Evolutionary conservation across 2,329 filamentous ascomycete genomes (phyloP).

Genomic region (Phaeosphaeriaceae sp.): DNA sequence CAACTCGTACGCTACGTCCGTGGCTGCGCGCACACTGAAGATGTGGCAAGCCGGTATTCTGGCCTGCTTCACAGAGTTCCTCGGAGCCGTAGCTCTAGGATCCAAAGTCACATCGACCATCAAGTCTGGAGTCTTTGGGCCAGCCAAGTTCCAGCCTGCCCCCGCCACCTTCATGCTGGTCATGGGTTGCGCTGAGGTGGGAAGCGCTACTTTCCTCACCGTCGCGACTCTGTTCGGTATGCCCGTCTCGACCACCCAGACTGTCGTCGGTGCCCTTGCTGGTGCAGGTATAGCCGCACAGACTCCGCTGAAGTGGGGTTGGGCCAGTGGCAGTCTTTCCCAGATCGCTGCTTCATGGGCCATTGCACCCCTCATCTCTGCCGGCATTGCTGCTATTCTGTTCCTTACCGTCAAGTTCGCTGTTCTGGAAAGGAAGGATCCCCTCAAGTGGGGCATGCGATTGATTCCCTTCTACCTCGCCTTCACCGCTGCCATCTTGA

Average conservation of each 20-base stretch:
- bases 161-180: conserved; percentile 64
- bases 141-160: conserved; percentile 53
- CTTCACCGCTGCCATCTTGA: conserved; percentile 56
- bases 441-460: conserved; percentile 57
- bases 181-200: conserved; percentile 62
- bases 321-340: conserved; percentile 17
- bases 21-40: conserved; percentile 58
- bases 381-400: conserved; percentile 55
- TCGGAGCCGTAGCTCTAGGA: conserved; percentile 59
- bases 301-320: conserved; percentile 18
- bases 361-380: conserved; percentile 58
- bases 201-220: conserved; percentile 63
- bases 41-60: conserved; percentile 60
- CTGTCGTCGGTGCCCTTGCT: conserved; percentile 65
- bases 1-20: conserved; percentile 57
- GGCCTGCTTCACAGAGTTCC: conserved; percentile 57
- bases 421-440: conserved; percentile 57
- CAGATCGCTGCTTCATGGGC: conserved; percentile 13
- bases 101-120: conserved; percentile 66
- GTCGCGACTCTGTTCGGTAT: conserved; percentile 59
- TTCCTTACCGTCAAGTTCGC: conserved; percentile 58
- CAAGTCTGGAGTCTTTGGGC: conserved; percentile 63
- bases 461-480: conserved; percentile 58
- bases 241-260: conserved; percentile 68
- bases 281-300: conserved; percentile 63